These are phyloP conservation scores for Tetracentron sinense DNA, from an alignment of 164 flowering plant species.

Conservation along the genomic window DNA sequence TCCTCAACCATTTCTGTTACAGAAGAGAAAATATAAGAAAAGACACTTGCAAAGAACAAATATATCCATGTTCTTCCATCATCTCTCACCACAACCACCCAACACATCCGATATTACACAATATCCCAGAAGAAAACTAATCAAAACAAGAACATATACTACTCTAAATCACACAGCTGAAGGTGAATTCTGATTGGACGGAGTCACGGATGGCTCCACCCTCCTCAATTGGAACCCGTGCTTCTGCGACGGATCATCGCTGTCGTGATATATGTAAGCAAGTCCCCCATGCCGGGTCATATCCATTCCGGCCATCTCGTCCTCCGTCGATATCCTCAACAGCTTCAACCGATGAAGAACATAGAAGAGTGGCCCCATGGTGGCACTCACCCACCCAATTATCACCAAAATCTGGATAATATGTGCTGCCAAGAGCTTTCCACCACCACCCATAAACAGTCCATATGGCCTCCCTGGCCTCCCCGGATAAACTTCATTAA, in stretches of 20 bases:
- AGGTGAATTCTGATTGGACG: slow-evolving; percentile 7
- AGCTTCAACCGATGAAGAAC: slow-evolving; percentile 42
- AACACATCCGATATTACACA: no score
- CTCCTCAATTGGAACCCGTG: slow-evolving; percentile 24
- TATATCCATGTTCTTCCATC: no score
- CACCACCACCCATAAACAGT: slow-evolving; percentile 79
- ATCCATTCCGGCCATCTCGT: slow-evolving; percentile 85
- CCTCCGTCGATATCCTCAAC: slow-evolving; percentile 59
- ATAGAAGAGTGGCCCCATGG: slow-evolving; percentile 71
- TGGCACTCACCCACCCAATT: slow-evolving; percentile 64
- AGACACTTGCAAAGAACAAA: no score
- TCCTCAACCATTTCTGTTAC: no score
- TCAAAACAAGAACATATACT: background rate
- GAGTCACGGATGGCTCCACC: slow-evolving; percentile 21
- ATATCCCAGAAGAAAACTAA: no score
- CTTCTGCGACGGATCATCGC: slow-evolving; percentile 23
- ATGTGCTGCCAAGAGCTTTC: slow-evolving; percentile 59
- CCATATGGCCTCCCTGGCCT: slow-evolving; percentile 51
- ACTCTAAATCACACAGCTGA: background rate
- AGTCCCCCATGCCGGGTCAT: slow-evolving; percentile 78
- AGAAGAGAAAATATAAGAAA: no score
- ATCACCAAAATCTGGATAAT: slow-evolving; percentile 62
- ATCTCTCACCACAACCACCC: no score
- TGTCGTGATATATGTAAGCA: slow-evolving; percentile 56
- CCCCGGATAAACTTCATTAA: slow-evolving; percentile 48